Evolutionary conservation across 1,139 yeast genomes (phyloP), one percentile per base, ranked within the genome.

Genomic region (Yarrowia galli): DNA sequence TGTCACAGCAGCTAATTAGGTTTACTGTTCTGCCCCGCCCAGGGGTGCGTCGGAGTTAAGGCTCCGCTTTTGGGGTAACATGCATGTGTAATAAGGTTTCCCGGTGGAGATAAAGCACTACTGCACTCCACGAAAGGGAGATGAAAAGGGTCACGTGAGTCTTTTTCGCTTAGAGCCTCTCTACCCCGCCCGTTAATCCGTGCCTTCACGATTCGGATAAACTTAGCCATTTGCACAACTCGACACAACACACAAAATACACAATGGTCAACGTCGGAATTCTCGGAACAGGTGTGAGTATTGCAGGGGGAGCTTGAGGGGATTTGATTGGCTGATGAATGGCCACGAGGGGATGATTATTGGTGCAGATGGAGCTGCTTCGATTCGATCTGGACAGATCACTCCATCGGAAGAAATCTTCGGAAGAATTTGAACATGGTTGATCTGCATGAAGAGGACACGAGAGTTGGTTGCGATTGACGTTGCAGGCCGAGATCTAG

Each of bases 221-320:
- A 58, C 51, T 43, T 40, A n/a, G 25, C n/a, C 36, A 56, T 3
- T 36, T 35, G 12, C 56, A 28, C 53, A 48, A 2, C 13, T 8
- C 23, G 12, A n/a, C 23, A 32, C 32, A 20, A 2, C 22, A 35
- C 43, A 20, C 13, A 8, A 16, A 12, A n/a, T 9, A 8, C 10
- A 18, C 58, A 38, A 56, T 58, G 64, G 64, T 87, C 69, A 88
- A 85, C 75, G 84, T 91, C 67, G 97, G 96, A 68, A 80, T 92
- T 68, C 86, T 92, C 68, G 97, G 97, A 70, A 92, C 98, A 1
- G 97, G 97, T 71, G 76, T 75, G 71, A 68, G 75, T 73, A 48
- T 40, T 20, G 10, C n/a, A 20, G 9, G n/a, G 28, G 1, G n/a
- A 0, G 20, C 1, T 40, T n/a, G n/a, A 6, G 43, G 43, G 43